Conservation (phyloP, 805 yeast genomes). For the Candida oleophila region DNA sequence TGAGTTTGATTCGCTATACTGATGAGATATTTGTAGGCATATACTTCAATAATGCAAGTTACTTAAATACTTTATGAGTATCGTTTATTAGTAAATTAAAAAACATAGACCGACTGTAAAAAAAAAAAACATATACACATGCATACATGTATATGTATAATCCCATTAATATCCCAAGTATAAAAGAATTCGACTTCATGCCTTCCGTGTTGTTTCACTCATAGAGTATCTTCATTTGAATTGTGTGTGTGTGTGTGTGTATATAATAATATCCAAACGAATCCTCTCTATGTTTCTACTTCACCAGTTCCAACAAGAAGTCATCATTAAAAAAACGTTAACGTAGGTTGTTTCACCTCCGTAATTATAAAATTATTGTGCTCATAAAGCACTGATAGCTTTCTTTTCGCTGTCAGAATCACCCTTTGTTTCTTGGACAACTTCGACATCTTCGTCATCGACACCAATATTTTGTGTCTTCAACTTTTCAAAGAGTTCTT, state of each 20-base stretch:
- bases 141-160: too few species aligned
- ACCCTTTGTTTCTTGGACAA: neutral
- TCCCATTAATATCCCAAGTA: neutral
- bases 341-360: too few species aligned
- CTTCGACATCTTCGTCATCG: constrained; percentile 17
- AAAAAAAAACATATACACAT: constrained; percentile 1
- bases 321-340: neutral
- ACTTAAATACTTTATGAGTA: neutral
- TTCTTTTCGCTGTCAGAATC: neutral
- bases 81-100: constrained; percentile 3
- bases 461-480: constrained; percentile 17
- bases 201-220: too few species aligned
- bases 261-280: neutral
- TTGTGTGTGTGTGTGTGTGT: constrained; percentile 9
- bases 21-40: neutral
- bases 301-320: neutral
- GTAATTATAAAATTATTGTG: too few species aligned
- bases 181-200: neutral
- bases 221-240: neutral
- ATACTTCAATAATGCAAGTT: too few species aligned
- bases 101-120: constrained; percentile 3
- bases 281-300: neutral
- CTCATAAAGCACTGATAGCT: neutral
- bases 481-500: constrained; percentile 34
- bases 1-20: constrained; percentile 34